Evolutionary conservation across 1,139 yeast species (phyloP), one percentile per base, ranked within the genome.

Genomic region (Suhomyces chickasaworum): DNA sequence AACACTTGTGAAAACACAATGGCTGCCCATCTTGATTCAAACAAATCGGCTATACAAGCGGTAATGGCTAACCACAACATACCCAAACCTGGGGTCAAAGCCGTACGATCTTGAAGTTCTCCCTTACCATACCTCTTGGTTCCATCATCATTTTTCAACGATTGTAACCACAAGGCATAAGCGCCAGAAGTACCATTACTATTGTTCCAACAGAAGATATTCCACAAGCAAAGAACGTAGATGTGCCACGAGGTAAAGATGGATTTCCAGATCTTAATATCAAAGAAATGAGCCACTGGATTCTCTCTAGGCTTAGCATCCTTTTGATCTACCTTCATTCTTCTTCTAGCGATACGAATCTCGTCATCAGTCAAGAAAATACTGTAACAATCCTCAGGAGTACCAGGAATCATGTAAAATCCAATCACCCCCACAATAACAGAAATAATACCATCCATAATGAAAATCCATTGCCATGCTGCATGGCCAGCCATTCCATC

Each of bases 381-480:
- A 38, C 83, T 75, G 61, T 78, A 77, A 55, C 84, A 80, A 44
- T 77, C 74, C 48, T 71, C 64, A 16, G 93, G 93, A 30, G 86
- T 83, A 39, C 89, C 91, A 2, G 93, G 93, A 52, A 84, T 69
- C 54, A 76, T 55, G 56, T 79, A 77, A 54, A 82, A 73, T 0
- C 90, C 91, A 50, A 81, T 63, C 18, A 85, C 22, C 12, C 86
- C 89, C 44, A 86, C 80, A 2, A 70, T 78, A 27, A 84, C 57
- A 2, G 89, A 80, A 34, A 84, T 71, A 39, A 81, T 63, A 7
- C 85, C 86, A 61, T 85, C 89, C 52, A 85, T 75, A 49, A 86
- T 77, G 58, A 82, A 85, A 65, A 83, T 80, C 89, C 90, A 85
- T 65, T 83, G 76, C 90, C 90, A 85, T 10, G 87, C 82, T 29